A percentile compares a stretch with the other conserved stretches of the same genome.
Conservation (phyloP, 768 basidiomycete species). For the Tulasnella sp. region DNA sequence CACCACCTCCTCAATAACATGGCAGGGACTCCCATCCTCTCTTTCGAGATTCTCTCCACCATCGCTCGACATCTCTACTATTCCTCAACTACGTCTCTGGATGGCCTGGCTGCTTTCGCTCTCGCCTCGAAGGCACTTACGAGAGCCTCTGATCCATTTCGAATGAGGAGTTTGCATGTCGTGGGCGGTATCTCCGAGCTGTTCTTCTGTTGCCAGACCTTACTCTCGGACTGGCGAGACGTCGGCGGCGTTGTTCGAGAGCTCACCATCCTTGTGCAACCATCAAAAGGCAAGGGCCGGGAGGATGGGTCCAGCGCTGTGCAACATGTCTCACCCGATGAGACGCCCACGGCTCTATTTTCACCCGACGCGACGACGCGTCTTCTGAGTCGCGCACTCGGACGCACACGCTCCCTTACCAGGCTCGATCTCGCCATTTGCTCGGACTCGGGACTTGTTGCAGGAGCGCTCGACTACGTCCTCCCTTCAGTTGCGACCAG, state of each 20-base stretch:
- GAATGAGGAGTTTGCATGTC: background rate
- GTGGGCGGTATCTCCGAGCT: background rate
- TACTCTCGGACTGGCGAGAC: conserved; percentile 8
- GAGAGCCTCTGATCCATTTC: conserved; percentile 11
- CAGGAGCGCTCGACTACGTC: conserved; percentile 2
- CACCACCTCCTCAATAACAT: background rate
- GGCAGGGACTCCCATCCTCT: background rate
- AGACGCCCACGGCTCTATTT: background rate
- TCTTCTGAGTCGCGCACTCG: conserved; percentile 1
- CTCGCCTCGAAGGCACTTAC: conserved; percentile 2
- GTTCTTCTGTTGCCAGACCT: background rate
- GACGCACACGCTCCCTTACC: background rate
- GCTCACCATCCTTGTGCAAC: background rate
- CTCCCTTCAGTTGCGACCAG: background rate
- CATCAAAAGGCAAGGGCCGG: conserved; percentile 1
- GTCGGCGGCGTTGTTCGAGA: background rate
- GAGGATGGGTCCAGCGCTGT: background rate
- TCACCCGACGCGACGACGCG: background rate
- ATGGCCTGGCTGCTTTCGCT: conserved; percentile 4
- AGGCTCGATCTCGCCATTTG: background rate
- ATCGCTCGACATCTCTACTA: conserved; percentile 4
- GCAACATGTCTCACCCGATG: background rate
- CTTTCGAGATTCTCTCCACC: conserved; percentile 7
- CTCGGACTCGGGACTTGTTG: background rate
- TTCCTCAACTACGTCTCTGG: background rate